These are phyloP conservation scores for Apiospora koreana DNA, from an alignment of 2,329 filamentous ascomycete species.

Conservation along the genomic window DNA sequence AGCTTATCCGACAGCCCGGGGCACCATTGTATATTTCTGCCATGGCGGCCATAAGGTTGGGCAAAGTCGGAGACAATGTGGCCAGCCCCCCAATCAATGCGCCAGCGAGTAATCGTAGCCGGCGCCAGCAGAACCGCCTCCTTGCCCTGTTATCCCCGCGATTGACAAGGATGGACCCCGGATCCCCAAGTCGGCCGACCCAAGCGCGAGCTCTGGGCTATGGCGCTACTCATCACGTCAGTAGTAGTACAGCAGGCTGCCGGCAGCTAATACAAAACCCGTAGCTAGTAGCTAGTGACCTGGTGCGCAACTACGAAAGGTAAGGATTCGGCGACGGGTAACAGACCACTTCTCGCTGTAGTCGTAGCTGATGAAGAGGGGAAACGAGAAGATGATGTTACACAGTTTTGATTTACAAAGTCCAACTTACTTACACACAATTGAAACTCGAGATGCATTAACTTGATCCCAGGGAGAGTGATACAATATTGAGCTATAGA, in stretches of 20 bases:
- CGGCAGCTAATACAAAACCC: neutral
- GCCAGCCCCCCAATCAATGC: too few species aligned
- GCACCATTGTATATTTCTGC: neutral
- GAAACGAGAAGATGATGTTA: neutral
- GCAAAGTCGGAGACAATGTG: too few species aligned
- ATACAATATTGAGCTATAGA: too few species aligned
- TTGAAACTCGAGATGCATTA: too few species aligned
- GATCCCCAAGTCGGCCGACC: neutral
- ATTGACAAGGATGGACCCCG: neutral
- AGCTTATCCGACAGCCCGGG: neutral
- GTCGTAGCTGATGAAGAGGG: neutral
- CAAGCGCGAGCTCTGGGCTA: neutral
- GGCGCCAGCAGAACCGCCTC: too few species aligned
- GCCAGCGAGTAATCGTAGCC: neutral
- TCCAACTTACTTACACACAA: too few species aligned
- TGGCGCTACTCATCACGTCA: neutral
- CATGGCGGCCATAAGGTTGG: neutral
- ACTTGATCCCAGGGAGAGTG: too few species aligned
- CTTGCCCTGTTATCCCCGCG: neutral
- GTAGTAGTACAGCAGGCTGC: neutral
- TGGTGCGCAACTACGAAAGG: neutral
- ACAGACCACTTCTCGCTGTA: neutral
- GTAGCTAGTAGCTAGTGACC: neutral
- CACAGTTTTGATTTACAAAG: too few species aligned
- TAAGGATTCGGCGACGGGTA: neutral